Base-by-base conservation (phyloP, 345 rosid species). In the Eucalyptus erythrocorys region DNA sequence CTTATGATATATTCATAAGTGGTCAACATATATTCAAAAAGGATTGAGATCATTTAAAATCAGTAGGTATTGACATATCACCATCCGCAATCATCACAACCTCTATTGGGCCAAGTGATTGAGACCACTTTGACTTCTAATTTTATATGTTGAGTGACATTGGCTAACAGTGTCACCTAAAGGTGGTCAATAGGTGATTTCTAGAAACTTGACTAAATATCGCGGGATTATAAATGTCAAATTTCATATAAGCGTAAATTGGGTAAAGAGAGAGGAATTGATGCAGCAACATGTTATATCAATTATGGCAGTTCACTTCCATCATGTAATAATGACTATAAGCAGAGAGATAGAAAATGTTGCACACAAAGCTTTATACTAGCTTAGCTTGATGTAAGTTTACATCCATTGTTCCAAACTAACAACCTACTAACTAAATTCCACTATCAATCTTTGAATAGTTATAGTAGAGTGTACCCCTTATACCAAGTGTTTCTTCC, bases 401-500 rank as follows among this genome's bases (percentile, higher is more conserved):
- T 22, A 10, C 0, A 8, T 55, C 30, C 13, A 55, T 10, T 55
- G 1, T 55, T 55, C 30, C 30, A 24, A 9, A 55, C 61, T 55
- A 55, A 55, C 30, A 55, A 4, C 61, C 61, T 24, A 55, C 30
- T 24, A 55, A 26, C 6, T 55, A 26, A 4, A 24, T 55, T 55
- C 30, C 13, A 10, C 5, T 24, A 10, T 24, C 61, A 55, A 55
- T 55, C 30, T 55, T 55, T 55, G 13, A 24, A 13, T 24, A 55
- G 6, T 55, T 55, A 24, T 24, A 55, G 13, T 55, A 55, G 13
- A 24, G 6, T 4, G 61, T 55, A 6, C 13, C 30, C 13, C 27
- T 55, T 0, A 10, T 55, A 24, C 0, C 30, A 9, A 55, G 12
- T 55, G 30, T 55, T 55, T 4, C 0, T 55, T 55, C 30, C 61